These are phyloP conservation scores for Ceratobasidium sp. DNA, from an alignment of 1,284 basidiomycete genomes.

Conservation along the genomic window DNA sequence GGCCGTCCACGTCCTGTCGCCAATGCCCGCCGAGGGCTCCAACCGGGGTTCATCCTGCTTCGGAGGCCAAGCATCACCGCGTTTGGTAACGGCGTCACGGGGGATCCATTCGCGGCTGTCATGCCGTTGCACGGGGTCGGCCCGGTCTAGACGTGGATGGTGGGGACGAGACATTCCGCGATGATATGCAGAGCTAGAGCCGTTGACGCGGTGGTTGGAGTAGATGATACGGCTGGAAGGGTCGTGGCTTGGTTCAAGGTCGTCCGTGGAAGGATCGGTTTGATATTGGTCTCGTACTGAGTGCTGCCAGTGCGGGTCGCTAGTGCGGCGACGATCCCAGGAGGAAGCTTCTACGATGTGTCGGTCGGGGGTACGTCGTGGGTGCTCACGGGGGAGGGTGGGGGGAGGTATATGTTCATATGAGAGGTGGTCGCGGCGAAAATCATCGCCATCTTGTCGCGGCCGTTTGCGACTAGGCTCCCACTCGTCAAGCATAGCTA, in stretches of 20 bases:
- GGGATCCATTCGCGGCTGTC: slow-evolving; percentile 40
- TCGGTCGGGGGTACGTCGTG: slow-evolving; percentile 33
- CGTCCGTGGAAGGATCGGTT: slow-evolving; percentile 38
- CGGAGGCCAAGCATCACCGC: slow-evolving; percentile 28
- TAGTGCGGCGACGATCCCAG: slow-evolving; percentile 35
- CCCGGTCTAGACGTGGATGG: slow-evolving; percentile 16
- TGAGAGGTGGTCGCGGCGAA: slow-evolving; percentile 30
- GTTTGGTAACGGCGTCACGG: slow-evolving; percentile 38
- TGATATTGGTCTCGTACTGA: slow-evolving; percentile 39
- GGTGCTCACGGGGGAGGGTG: slow-evolving; percentile 22
- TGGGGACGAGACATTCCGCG: slow-evolving; percentile 35
- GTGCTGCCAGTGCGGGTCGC: slow-evolving; percentile 34
- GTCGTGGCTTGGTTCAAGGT: slow-evolving; percentile 42
- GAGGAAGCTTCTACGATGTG: background rate
- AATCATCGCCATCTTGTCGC: slow-evolving; percentile 30
- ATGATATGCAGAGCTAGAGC: slow-evolving; percentile 26
- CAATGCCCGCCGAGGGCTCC: slow-evolving; percentile 8
- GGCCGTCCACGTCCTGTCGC: slow-evolving; percentile 34
- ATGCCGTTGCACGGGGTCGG: slow-evolving; percentile 16
- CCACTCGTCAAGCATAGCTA: slow-evolving; percentile 37
- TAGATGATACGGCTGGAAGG: slow-evolving; percentile 21
- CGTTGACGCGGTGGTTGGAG: slow-evolving; percentile 20
- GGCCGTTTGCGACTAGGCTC: slow-evolving; percentile 40
- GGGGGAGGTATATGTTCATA: slow-evolving; percentile 29
- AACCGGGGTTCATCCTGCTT: slow-evolving; percentile 23